Conservation (phyloP, 495 filamentous ascomycete species). For the Penicillium maclennaniae region DNA sequence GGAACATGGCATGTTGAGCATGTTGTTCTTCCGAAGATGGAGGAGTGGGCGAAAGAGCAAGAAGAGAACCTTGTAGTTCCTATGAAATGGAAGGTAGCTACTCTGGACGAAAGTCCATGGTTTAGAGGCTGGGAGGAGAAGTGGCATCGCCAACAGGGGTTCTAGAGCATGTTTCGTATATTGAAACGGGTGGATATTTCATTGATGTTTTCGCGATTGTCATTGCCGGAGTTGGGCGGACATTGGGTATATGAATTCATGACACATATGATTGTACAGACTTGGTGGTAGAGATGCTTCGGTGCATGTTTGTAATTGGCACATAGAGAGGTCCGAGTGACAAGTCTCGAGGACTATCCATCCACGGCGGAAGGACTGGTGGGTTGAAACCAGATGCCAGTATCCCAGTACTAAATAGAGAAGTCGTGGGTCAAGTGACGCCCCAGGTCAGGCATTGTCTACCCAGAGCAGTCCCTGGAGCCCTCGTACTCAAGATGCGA, state of each 20-base stretch:
- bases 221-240: background rate
- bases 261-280: background rate
- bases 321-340: background rate
- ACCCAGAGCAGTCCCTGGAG: background rate
- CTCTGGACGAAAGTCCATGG: conserved; percentile 78
- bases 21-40: conserved; percentile 64
- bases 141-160: conserved; percentile 77
- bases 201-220: background rate
- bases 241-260: background rate
- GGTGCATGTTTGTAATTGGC: background rate
- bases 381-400: background rate
- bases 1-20: conserved; percentile 80
- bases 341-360: background rate
- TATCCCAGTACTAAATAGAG: background rate
- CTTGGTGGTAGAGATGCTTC: background rate
- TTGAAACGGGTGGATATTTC: background rate
- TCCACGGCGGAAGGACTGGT: background rate
- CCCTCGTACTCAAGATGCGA: background rate
- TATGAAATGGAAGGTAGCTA: conserved; percentile 65
- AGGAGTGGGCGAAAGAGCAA: conserved; percentile 69
- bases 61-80: conserved; percentile 56
- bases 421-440: background rate
- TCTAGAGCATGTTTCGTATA: conserved; percentile 26
- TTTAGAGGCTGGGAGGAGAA: conserved; percentile 81
- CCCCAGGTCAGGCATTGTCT: background rate